These are phyloP conservation scores for Phytophthora podocarpi DNA, from an alignment of 352 stramenopile species.

Conservation along the genomic window DNA sequence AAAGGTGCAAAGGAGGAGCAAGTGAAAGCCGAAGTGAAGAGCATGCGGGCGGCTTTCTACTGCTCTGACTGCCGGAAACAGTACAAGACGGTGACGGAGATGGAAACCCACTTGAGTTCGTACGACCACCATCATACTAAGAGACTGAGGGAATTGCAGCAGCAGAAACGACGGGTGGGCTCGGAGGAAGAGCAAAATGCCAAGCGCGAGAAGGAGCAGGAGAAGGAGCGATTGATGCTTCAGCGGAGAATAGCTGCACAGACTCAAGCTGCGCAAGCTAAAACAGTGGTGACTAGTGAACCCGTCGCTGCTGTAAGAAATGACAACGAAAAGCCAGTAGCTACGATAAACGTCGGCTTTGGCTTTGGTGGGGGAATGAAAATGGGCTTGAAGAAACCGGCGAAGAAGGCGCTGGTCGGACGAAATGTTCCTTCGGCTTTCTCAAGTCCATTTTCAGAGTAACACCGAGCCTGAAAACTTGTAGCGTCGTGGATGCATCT, in stretches of 20 bases:
- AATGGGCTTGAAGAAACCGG: constrained; percentile 32
- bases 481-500: too few relatives aligned
- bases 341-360: constrained; percentile 34
- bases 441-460: constrained; percentile 17
- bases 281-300: background rate
- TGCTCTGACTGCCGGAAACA: constrained; percentile 69
- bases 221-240: constrained; percentile 39
- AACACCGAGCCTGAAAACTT: too few relatives aligned
- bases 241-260: constrained; percentile 45
- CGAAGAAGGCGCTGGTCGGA: constrained; percentile 12
- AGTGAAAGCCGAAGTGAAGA: constrained; percentile 37
- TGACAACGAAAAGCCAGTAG: background rate
- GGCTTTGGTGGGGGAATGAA: constrained; percentile 36
- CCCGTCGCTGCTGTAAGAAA: background rate
- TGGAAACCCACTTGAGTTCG: constrained; percentile 75
- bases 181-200: constrained; percentile 16
- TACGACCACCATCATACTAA: constrained; percentile 82
- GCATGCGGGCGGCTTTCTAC: constrained; percentile 59
- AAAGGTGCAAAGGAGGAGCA: constrained; percentile 34
- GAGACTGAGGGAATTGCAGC: constrained; percentile 42
- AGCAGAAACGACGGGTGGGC: constrained; percentile 32
- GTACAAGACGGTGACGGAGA: constrained; percentile 72
- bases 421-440: constrained; percentile 13
- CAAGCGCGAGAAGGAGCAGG: constrained; percentile 46
- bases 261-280: constrained; percentile 1